Evolutionary conservation across 768 basidiomycete species (phyloP).

Genomic region (Boletus rubroflammeus): DNA sequence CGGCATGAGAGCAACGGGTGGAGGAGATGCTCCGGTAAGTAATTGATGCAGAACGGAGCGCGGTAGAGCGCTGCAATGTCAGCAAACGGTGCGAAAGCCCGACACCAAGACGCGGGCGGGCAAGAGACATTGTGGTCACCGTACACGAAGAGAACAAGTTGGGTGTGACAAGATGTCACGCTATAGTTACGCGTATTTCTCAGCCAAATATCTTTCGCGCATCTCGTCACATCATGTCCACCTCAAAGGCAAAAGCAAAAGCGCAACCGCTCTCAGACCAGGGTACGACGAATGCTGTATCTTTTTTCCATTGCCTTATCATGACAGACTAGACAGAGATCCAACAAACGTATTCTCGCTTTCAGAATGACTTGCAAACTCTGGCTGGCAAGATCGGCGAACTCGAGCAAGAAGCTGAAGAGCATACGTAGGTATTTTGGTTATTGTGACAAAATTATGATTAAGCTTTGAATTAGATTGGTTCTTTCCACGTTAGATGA

Average conservation of each 20-base stretch:
- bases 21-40: conserved; percentile 41
- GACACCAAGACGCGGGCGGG: conserved; percentile 47
- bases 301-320: conserved; percentile 29
- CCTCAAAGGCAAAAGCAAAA: conserved; percentile 59
- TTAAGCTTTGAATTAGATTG: conserved; percentile 47
- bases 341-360: conserved; percentile 74
- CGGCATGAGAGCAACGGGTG: conserved; percentile 21
- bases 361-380: conserved; percentile 88
- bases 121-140: conserved; percentile 51
- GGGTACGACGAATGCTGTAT: conserved; percentile 44
- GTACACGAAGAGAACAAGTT: conserved; percentile 14
- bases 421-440: conserved; percentile 69
- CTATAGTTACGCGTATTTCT: conserved; percentile 16
- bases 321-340: conserved; percentile 66
- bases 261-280: conserved; percentile 59
- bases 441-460: neutral
- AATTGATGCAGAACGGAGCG: conserved; percentile 36
- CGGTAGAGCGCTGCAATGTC: conserved; percentile 22
- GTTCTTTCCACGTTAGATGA: conserved; percentile 88
- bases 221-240: conserved; percentile 41
- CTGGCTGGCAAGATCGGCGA: conserved; percentile 94
- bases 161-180: conserved; percentile 29
- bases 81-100: conserved; percentile 49
- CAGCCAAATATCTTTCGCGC: conserved; percentile 26
- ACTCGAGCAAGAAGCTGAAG: conserved; percentile 92